Conservation (phyloP, 805 yeast genomes). For the Wickerhamiella lipophila region DNA sequence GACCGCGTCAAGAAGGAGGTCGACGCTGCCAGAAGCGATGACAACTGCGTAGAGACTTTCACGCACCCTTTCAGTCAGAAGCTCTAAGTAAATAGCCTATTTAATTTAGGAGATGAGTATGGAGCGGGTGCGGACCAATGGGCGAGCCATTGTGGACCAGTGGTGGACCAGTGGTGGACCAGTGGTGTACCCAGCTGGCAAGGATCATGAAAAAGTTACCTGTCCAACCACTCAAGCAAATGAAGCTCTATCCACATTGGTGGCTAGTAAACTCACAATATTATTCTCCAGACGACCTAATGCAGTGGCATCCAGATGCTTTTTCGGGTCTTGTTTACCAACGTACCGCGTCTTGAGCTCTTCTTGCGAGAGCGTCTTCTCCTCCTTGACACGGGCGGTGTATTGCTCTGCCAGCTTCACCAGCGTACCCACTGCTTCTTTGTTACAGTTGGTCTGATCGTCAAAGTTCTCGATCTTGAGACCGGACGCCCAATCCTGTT, state of each 20-base stretch:
- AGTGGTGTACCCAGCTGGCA: too few species aligned
- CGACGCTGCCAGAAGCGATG: not conserved
- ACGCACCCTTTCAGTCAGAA: not conserved
- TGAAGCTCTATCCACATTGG: constrained; percentile 82
- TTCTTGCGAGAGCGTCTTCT: constrained; percentile 73
- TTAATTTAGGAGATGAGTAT: not conserved
- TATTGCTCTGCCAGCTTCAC: constrained; percentile 84
- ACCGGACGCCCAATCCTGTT: constrained; percentile 92
- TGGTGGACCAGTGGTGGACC: too few species aligned
- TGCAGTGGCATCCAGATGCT: constrained; percentile 84
- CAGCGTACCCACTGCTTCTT: constrained; percentile 60
- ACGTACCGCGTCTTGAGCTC: constrained; percentile 91
- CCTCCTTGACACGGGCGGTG: constrained; percentile 83
- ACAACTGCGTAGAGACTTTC: not conserved
- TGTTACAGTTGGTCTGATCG: constrained; percentile 61
- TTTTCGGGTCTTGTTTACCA: constrained; percentile 98
- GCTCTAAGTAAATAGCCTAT: not conserved
- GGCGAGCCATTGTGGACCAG: too few species aligned
- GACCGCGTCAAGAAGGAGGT: constrained; percentile 10
- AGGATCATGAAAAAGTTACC: too few species aligned
- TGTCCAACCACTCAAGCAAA: too few species aligned
- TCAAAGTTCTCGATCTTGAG: constrained; percentile 64
- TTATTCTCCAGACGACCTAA: constrained; percentile 79
- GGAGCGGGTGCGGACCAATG: too few species aligned
- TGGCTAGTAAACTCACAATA: constrained; percentile 72